phyloP scores from a whole-genome alignment of 345 rosid species.

The Acer saccharum region DNA sequence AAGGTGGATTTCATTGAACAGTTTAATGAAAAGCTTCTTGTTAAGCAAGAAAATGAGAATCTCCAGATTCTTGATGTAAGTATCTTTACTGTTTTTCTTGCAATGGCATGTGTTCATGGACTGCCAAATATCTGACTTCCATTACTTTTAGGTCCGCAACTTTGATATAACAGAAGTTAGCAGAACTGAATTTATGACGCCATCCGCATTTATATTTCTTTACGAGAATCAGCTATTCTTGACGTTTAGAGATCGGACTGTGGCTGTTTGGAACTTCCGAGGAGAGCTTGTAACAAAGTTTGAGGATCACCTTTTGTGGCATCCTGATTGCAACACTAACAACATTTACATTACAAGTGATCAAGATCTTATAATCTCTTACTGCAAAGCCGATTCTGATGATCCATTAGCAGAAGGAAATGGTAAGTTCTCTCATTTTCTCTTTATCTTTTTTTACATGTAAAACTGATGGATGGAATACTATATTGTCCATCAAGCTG shows the following conservation, averaged over 20 bases:
- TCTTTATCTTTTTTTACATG: not conserved
- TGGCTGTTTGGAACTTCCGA: slow-evolving; percentile 78
- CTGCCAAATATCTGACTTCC: slow-evolving; percentile 19
- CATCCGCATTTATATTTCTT: slow-evolving; percentile 59
- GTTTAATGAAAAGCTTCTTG: slow-evolving; percentile 66
- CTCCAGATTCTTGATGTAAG: slow-evolving; percentile 71
- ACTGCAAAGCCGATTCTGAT: slow-evolving; percentile 71
- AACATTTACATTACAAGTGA: slow-evolving; percentile 75
- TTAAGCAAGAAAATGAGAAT: slow-evolving; percentile 65
- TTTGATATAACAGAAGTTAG: slow-evolving; percentile 52
- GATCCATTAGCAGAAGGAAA: slow-evolving; percentile 57
- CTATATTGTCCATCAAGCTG: not conserved
- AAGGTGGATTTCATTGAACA: slow-evolving; percentile 68
- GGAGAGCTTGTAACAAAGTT: slow-evolving; percentile 65
- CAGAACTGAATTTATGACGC: slow-evolving; percentile 53
- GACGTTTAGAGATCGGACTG: slow-evolving; percentile 58
- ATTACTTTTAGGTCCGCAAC: slow-evolving; percentile 46
- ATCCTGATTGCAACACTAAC: slow-evolving; percentile 78
- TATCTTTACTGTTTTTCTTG: slow-evolving; percentile 1
- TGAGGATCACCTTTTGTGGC: slow-evolving; percentile 73
- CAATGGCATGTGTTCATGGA: not conserved
- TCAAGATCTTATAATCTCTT: slow-evolving; percentile 72
- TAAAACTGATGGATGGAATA: slow-evolving; percentile 8
- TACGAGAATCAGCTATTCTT: slow-evolving; percentile 60
- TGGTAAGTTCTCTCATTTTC: slow-evolving; percentile 35